A percentile compares a stretch with the other conserved stretches of the same genome.
phyloP scores from a whole-genome alignment of 2,329 filamentous ascomycete species.

The Aspergillus fumigatus region DNA sequence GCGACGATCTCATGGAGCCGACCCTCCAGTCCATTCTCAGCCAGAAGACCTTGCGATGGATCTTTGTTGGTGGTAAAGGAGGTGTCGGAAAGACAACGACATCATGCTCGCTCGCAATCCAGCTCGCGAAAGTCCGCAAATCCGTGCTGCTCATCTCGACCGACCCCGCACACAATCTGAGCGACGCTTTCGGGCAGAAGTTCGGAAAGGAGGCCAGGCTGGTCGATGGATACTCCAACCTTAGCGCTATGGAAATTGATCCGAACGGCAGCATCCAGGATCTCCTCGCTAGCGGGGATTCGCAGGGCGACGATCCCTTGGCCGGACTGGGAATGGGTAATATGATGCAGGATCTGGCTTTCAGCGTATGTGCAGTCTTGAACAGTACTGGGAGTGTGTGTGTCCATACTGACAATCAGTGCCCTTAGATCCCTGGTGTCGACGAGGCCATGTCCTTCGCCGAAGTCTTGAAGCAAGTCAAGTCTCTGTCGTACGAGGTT shows the following conservation, averaged over 20 bases:
- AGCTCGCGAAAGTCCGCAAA: slow-evolving; percentile 90
- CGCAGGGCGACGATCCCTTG: slow-evolving; percentile 60
- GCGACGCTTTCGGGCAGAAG: slow-evolving; percentile 96
- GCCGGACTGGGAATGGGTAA: slow-evolving; percentile 70
- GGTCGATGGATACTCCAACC: slow-evolving; percentile 84
- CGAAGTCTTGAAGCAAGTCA: slow-evolving; percentile 98
- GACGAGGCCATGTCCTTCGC: slow-evolving; percentile 99
- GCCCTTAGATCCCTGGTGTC: slow-evolving; percentile 80
- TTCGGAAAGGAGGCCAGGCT: slow-evolving; percentile 97
- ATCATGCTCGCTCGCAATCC: slow-evolving; percentile 95
- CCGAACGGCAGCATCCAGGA: slow-evolving; percentile 98
- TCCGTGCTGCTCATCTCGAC: slow-evolving; percentile 97
- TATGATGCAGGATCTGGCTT: slow-evolving; percentile 98
- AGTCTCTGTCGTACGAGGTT: slow-evolving; percentile 95
- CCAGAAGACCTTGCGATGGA: slow-evolving; percentile 94
- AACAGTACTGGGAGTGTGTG: not conserved
- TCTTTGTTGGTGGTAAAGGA: slow-evolving; percentile 97
- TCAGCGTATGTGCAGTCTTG: slow-evolving; percentile 58
- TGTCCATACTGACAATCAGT: not conserved
- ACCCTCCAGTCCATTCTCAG: slow-evolving; percentile 91
- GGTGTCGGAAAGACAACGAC: slow-evolving; percentile 99
- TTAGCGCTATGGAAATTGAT: slow-evolving; percentile 99
- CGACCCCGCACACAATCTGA: slow-evolving; percentile 96
- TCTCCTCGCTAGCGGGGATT: slow-evolving; percentile 72
- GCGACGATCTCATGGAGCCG: slow-evolving; percentile 77